Evolutionary conservation across 345 rosid species (phyloP).

Genomic region (Aurinia saxatilis): DNA sequence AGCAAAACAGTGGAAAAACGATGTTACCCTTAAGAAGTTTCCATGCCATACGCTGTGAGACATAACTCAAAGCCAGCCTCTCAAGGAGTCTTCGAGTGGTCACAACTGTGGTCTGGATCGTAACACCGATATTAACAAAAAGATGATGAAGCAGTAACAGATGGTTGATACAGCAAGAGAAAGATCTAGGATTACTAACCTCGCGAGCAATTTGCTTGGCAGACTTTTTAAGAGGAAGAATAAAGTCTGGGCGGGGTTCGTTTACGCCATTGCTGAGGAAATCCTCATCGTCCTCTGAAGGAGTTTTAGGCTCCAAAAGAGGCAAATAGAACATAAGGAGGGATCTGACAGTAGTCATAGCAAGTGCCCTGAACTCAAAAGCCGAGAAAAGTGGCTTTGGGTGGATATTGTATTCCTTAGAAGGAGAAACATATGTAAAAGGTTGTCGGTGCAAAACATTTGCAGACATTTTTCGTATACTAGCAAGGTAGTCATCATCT

Average conservation of each 20-base stretch:
- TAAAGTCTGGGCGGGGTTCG: constrained; percentile 48
- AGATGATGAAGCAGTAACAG: constrained; percentile 1
- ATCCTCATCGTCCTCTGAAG: constrained; percentile 58
- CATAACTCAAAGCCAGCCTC: constrained; percentile 75
- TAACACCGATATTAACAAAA: background rate
- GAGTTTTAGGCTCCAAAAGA: constrained; percentile 66
- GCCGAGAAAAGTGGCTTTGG: constrained; percentile 82
- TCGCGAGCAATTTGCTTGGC: constrained; percentile 83
- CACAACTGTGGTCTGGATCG: constrained; percentile 67
- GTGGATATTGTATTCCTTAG: constrained; percentile 65
- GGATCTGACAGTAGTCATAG: constrained; percentile 80
- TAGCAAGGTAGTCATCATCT: constrained; percentile 48
- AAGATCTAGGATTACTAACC: constrained; percentile 34
- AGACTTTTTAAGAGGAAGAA: constrained; percentile 79
- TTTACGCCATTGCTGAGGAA: constrained; percentile 48
- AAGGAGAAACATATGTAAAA: constrained; percentile 32
- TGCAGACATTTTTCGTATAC: constrained; percentile 35
- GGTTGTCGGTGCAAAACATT: constrained; percentile 38
- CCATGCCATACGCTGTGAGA: constrained; percentile 92
- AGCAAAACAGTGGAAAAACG: constrained; percentile 9
- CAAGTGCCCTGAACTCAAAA: constrained; percentile 65
- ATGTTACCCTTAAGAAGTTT: constrained; percentile 87
- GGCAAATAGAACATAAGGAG: constrained; percentile 84
- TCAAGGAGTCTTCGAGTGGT: constrained; percentile 84
- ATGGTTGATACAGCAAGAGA: background rate